Evolutionary conservation across 371 early-diverging fungal genomes (phyloP).

Genomic region (Mortierella sp.): DNA sequence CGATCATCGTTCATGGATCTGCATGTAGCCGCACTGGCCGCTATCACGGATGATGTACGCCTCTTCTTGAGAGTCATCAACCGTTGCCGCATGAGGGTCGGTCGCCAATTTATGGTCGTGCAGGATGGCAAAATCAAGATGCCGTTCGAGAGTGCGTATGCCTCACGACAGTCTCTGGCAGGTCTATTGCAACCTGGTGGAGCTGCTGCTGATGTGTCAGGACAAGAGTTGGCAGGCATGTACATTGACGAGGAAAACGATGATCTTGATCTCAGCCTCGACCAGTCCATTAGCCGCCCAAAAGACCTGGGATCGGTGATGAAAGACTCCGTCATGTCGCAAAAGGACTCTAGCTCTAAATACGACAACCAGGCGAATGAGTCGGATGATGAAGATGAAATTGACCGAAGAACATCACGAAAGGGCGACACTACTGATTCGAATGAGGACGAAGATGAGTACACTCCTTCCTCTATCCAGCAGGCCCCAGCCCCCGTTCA

Average conservation of each 20-base stretch:
- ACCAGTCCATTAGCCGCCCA: constrained; percentile 44
- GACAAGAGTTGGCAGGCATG: constrained; percentile 54
- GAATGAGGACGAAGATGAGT: constrained; percentile 11
- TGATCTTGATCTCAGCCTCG: constrained; percentile 45
- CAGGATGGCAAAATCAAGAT: constrained; percentile 56
- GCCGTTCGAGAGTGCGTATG: constrained; percentile 52
- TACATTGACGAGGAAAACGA: constrained; percentile 53
- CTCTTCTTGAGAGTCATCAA: constrained; percentile 71
- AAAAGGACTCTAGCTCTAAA: not conserved
- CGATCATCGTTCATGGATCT: constrained; percentile 73
- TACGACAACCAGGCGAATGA: constrained; percentile 3
- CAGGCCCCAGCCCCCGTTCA: constrained; percentile 1
- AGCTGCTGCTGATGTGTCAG: constrained; percentile 48
- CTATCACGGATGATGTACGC: constrained; percentile 73
- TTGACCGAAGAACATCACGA: constrained; percentile 8
- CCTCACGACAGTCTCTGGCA: constrained; percentile 48
- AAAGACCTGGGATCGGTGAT: constrained; percentile 38
- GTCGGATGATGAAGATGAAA: constrained; percentile 42
- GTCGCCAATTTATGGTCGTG: constrained; percentile 50
- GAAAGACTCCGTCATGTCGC: constrained; percentile 29
- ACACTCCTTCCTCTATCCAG: not conserved
- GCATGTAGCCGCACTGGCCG: constrained; percentile 70
- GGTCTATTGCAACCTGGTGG: constrained; percentile 54
- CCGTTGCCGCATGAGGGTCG: constrained; percentile 71
- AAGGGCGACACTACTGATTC: not conserved